Conservation (phyloP, 1,139 yeast species). For the Debaryomyces sp. region DNA sequence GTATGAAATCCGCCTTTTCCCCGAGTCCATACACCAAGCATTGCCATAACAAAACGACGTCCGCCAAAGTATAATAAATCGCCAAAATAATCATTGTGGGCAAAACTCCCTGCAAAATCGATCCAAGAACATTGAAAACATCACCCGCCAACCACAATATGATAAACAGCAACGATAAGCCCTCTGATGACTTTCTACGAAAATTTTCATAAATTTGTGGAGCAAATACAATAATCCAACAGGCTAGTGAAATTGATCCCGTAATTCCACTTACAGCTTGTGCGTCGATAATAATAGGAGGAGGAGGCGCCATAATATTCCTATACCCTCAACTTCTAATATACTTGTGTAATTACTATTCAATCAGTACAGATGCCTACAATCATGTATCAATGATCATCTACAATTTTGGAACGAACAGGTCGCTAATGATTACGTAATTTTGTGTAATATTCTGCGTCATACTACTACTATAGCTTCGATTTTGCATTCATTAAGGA, state of each 20-base stretch:
- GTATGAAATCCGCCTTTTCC: conserved; percentile 64
- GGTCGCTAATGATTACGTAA: conserved; percentile 4
- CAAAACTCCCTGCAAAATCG: conserved; percentile 81
- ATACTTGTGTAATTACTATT: not conserved
- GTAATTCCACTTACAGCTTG: conserved; percentile 83
- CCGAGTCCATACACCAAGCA: conserved; percentile 73
- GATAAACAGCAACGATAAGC: conserved; percentile 79
- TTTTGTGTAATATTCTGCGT: conserved; percentile 1
- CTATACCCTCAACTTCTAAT: not conserved
- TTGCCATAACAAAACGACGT: conserved; percentile 77
- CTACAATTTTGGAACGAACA: not conserved
- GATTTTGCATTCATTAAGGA: conserved; percentile 16
- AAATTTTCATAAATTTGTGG: conserved; percentile 96
- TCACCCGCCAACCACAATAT: conserved; percentile 90
- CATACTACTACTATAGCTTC: conserved; percentile 3
- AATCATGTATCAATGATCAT: not conserved
- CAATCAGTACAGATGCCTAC: not conserved
- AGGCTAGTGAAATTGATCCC: conserved; percentile 91
- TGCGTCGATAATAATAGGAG: conserved; percentile 71
- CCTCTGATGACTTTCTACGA: conserved; percentile 80
- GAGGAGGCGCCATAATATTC: conserved; percentile 53
- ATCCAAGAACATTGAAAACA: conserved; percentile 87
- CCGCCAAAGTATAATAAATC: conserved; percentile 89
- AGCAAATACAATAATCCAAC: conserved; percentile 97
- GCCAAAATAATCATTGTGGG: conserved; percentile 94